Conservation (phyloP, 345 rosid species). For the Anastatica hierochuntica region DNA sequence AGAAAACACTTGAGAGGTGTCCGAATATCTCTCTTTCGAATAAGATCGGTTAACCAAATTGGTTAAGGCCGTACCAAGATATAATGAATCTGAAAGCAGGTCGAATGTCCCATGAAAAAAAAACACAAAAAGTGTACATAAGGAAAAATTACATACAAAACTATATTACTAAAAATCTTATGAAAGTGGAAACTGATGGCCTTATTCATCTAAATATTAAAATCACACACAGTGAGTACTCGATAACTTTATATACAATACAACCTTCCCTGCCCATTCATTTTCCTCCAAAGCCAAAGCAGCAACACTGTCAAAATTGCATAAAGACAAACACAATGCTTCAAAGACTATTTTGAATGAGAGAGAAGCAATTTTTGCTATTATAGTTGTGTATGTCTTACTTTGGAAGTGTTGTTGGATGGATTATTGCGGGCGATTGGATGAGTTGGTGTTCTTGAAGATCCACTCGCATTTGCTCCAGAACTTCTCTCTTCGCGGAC, state of each 20-base stretch:
- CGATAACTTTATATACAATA: conserved; percentile 14
- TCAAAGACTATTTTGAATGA: neutral
- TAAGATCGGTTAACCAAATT: too few species aligned
- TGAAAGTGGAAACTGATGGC: too few species aligned
- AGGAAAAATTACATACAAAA: too few species aligned
- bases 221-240: conserved; percentile 10
- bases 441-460: conserved; percentile 34
- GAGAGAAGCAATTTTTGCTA: too few species aligned
- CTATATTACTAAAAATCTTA: too few species aligned
- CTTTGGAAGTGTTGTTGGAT: conserved; percentile 32
- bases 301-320: conserved; percentile 22
- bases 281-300: conserved; percentile 47
- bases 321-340: neutral
- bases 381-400: too few species aligned
- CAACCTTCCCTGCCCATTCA: conserved; percentile 23
- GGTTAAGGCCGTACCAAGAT: too few species aligned
- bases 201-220: neutral
- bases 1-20: too few species aligned
- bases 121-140: too few species aligned
- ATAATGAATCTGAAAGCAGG: too few species aligned
- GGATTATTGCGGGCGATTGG: conserved; percentile 8
- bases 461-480: conserved; percentile 40
- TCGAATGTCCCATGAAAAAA: too few species aligned
- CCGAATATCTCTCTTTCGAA: too few species aligned
- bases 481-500: conserved; percentile 67